Percentiles rank a stretch among this genome's conserved stretches.
phyloP scores from a whole-genome alignment of 2,329 filamentous ascomycete species.

The Trichoderma citrinoviride region DNA sequence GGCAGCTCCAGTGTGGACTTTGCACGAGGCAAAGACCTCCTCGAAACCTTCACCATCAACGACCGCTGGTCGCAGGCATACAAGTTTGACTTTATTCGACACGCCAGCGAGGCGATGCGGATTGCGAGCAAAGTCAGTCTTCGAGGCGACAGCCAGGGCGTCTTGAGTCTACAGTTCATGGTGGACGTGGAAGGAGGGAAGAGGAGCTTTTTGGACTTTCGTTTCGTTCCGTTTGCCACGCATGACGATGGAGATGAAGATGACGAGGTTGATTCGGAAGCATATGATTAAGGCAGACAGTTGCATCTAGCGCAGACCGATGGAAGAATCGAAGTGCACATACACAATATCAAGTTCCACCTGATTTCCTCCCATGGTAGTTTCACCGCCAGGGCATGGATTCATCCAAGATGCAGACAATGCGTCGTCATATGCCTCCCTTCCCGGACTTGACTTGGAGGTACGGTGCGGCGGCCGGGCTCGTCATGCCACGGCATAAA shows the following conservation, averaged over 20 bases:
- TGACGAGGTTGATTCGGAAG: slow-evolving; percentile 8
- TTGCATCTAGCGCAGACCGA: neutral
- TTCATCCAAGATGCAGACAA: too few relatives aligned
- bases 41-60: slow-evolving; percentile 71
- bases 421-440: neutral
- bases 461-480: neutral
- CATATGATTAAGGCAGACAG: neutral
- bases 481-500: neutral
- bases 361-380: neutral
- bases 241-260: slow-evolving; percentile 49
- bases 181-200: slow-evolving; percentile 74
- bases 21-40: slow-evolving; percentile 60
- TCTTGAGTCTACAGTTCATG: slow-evolving; percentile 94
- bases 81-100: slow-evolving; percentile 82
- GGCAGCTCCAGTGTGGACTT: slow-evolving; percentile 66
- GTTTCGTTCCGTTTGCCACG: slow-evolving; percentile 70
- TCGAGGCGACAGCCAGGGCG: slow-evolving; percentile 81
- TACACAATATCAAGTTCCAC: too few relatives aligned
- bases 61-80: slow-evolving; percentile 68
- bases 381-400: neutral
- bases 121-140: slow-evolving; percentile 90
- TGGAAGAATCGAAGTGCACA: neutral
- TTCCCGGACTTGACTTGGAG: neutral
- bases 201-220: slow-evolving; percentile 76
- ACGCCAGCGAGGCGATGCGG: slow-evolving; percentile 87